phyloP scores from a whole-genome alignment of 2,329 filamentous ascomycete species.

The Moelleriella libera region DNA sequence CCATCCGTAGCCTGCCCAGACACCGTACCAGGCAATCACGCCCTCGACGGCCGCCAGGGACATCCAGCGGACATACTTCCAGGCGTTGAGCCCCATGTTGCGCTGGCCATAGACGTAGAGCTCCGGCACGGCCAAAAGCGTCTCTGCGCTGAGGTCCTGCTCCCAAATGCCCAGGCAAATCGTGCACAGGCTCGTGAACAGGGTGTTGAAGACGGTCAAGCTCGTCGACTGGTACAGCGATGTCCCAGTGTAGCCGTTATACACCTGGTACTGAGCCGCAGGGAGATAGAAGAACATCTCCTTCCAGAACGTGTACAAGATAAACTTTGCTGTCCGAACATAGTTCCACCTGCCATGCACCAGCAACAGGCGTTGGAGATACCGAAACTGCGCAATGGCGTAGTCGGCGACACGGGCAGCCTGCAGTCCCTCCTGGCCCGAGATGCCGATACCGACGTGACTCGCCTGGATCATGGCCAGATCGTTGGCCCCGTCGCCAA shows the following conservation, averaged over 20 bases:
- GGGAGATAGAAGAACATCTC: constrained; percentile 70
- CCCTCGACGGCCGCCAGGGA: constrained; percentile 59
- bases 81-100: constrained; percentile 57
- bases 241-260: constrained; percentile 79
- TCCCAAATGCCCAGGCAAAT: constrained; percentile 89
- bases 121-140: constrained; percentile 82
- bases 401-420: constrained; percentile 85
- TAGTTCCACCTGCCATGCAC: constrained; percentile 91
- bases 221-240: constrained; percentile 81
- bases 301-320: constrained; percentile 88
- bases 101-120: constrained; percentile 75
- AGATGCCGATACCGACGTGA: constrained; percentile 84
- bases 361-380: constrained; percentile 68
- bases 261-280: constrained; percentile 71
- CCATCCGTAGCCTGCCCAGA: constrained; percentile 36
- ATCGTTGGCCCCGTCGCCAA: constrained; percentile 88
- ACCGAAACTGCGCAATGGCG: constrained; percentile 81
- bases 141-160: constrained; percentile 72
- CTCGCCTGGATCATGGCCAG: constrained; percentile 84
- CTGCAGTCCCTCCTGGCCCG: constrained; percentile 82
- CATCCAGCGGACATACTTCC: constrained; percentile 65
- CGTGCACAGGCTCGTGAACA: constrained; percentile 81
- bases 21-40: constrained; percentile 56
- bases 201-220: constrained; percentile 82
- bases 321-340: constrained; percentile 75